Conservation (phyloP, 768 basidiomycete species). For the Tricholoma sp. region DNA sequence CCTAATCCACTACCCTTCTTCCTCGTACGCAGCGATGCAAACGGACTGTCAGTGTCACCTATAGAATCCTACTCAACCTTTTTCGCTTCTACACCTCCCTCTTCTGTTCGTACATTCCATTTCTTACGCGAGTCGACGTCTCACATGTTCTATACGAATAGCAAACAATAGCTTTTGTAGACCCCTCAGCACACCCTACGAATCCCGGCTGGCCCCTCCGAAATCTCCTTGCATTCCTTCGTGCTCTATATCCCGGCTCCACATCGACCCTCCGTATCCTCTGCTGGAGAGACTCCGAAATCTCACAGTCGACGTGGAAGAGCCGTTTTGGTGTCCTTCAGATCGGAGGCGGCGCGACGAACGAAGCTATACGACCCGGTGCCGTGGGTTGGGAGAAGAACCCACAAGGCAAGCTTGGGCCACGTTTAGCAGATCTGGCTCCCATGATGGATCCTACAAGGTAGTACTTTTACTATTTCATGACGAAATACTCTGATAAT, state of each 20-base stretch:
- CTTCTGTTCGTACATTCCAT: conserved; percentile 3
- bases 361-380: conserved; percentile 33
- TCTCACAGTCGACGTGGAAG: conserved; percentile 47
- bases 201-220: conserved; percentile 92
- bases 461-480: conserved; percentile 28
- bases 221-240: conserved; percentile 83
- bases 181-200: conserved; percentile 73
- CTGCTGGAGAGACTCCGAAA: conserved; percentile 70
- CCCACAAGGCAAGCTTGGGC: conserved; percentile 77
- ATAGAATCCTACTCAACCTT: conserved; percentile 57
- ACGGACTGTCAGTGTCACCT: conserved; percentile 37
- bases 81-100: conserved; percentile 34
- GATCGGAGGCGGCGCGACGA: conserved; percentile 19
- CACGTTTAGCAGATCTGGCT: conserved; percentile 84
- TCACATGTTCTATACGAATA: conserved; percentile 9
- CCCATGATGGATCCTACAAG: conserved; percentile 94
- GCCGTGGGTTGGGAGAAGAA: conserved; percentile 98
- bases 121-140: background rate
- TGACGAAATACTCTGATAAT: background rate
- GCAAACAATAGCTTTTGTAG: conserved; percentile 61
- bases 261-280: conserved; percentile 56
- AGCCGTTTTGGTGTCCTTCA: conserved; percentile 57
- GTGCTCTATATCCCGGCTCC: conserved; percentile 47
- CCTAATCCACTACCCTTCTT: conserved; percentile 50
- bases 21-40: conserved; percentile 41